A percentile compares a stretch with the other conserved stretches of the same genome.
phyloP scores from a whole-genome alignment of 352 stramenopile genomes.

The Globisporangium camurandrum region DNA sequence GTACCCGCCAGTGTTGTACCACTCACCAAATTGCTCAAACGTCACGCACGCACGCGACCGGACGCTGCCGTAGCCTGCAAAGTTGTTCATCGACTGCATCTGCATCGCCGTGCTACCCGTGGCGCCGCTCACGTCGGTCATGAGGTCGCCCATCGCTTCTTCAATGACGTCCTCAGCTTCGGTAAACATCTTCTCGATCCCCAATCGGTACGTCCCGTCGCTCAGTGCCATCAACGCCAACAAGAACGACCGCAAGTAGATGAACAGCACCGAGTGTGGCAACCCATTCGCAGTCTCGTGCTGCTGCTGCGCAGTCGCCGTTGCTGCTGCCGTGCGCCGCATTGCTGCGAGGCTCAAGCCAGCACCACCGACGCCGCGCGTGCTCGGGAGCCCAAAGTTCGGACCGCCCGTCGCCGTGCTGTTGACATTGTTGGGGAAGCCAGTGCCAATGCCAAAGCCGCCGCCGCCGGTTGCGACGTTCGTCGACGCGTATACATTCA shows the following conservation, averaged over 20 bases:
- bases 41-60: slow-evolving; percentile 67
- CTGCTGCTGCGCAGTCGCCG: not conserved
- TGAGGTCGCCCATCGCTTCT: slow-evolving; percentile 79
- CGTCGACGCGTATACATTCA: slow-evolving; percentile 51
- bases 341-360: slow-evolving; percentile 21
- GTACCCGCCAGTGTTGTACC: slow-evolving; percentile 82
- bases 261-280: slow-evolving; percentile 76
- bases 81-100: slow-evolving; percentile 21
- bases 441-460: slow-evolving; percentile 35
- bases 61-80: slow-evolving; percentile 56
- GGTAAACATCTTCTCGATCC: slow-evolving; percentile 80
- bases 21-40: slow-evolving; percentile 88
- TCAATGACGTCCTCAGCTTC: slow-evolving; percentile 84
- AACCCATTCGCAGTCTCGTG: slow-evolving; percentile 52
- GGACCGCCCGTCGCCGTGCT: slow-evolving; percentile 42
- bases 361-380: slow-evolving; percentile 21
- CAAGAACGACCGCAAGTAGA: slow-evolving; percentile 81
- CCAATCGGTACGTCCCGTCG: slow-evolving; percentile 71
- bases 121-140: slow-evolving; percentile 64
- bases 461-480: slow-evolving; percentile 17
- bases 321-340: slow-evolving; percentile 18
- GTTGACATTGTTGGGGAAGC: slow-evolving; percentile 22
- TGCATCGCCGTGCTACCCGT: slow-evolving; percentile 22
- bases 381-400: slow-evolving; percentile 51
- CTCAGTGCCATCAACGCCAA: slow-evolving; percentile 82